These are phyloP conservation scores for Colletotrichum sp. DNA, from an alignment of 2,329 filamentous ascomycete species.

Conservation along the genomic window DNA sequence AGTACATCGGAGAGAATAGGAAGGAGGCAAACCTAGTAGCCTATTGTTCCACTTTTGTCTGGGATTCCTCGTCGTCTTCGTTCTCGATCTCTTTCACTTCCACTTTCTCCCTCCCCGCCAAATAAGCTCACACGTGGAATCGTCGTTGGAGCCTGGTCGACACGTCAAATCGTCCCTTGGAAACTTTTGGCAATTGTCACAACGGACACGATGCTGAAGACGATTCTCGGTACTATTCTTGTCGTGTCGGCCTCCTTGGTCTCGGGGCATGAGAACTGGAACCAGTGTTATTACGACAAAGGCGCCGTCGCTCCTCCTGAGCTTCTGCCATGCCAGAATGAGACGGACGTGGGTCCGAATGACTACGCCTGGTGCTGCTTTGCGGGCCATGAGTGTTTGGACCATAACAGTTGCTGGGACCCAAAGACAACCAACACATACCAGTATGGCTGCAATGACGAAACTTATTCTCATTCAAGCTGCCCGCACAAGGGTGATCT, in stretches of 20 bases:
- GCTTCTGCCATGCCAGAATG: background rate
- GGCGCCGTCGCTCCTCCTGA: background rate
- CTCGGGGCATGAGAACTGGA: background rate
- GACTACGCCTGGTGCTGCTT: slow-evolving; percentile 5
- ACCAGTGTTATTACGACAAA: slow-evolving; percentile 4
- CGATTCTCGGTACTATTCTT: background rate
- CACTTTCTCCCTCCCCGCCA: background rate
- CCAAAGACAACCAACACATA: background rate
- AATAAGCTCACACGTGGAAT: background rate
- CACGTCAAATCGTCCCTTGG: accelerated
- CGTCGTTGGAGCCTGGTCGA: background rate
- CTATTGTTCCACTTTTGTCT: background rate
- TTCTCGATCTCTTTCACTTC: background rate
- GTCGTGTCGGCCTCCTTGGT: background rate
- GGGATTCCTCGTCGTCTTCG: background rate
- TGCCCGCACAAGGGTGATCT: background rate
- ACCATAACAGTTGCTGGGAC: background rate
- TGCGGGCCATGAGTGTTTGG: slow-evolving; percentile 1
- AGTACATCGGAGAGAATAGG: background rate
- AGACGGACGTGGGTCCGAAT: background rate
- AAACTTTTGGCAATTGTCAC: accelerated
- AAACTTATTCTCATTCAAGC: background rate
- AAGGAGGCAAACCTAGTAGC: background rate
- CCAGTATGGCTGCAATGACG: slow-evolving; percentile 16
- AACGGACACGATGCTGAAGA: background rate